These are phyloP conservation scores for Chrysanthemum lavandulifolium DNA, from an alignment of 129 eudicot genomes.

Conservation along the genomic window DNA sequence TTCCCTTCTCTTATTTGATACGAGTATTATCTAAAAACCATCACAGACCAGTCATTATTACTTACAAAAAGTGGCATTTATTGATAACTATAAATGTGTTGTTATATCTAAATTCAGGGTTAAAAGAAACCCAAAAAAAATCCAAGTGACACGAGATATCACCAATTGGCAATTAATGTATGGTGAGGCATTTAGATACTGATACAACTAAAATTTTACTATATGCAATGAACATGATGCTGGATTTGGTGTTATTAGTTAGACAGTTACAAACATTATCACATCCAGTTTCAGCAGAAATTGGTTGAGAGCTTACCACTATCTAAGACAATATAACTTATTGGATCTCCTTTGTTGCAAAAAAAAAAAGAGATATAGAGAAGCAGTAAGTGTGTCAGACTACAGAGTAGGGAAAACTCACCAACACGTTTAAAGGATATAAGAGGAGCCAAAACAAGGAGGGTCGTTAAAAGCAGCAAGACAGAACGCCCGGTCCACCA, in stretches of 20 bases:
- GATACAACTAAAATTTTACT: constrained; percentile 1
- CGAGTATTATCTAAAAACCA: not conserved
- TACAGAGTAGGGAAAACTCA: constrained; percentile 41
- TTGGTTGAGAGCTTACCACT: not conserved
- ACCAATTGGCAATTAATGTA: not conserved
- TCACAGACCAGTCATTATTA: not conserved
- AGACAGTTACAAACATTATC: not conserved
- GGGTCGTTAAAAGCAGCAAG: constrained; percentile 65
- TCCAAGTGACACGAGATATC: not conserved
- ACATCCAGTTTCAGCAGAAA: not conserved
- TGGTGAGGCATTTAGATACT: not conserved
- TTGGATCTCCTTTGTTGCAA: no score
- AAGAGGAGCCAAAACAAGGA: constrained; percentile 65
- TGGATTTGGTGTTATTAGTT: not conserved
- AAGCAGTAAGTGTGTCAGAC: not conserved
- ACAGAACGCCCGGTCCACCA: constrained; percentile 83
- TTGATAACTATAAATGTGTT: not conserved
- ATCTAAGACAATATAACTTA: not conserved
- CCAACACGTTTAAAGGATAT: constrained; percentile 91
- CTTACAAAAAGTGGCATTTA: not conserved
- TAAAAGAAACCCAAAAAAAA: not conserved
- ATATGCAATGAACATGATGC: not conserved
- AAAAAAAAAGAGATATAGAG: not conserved
- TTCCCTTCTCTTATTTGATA: not conserved
- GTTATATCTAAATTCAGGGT: not conserved